Evolutionary conservation across 2,329 filamentous ascomycete genomes (phyloP).

Genomic region (Colletotrichum caudatum): DNA sequence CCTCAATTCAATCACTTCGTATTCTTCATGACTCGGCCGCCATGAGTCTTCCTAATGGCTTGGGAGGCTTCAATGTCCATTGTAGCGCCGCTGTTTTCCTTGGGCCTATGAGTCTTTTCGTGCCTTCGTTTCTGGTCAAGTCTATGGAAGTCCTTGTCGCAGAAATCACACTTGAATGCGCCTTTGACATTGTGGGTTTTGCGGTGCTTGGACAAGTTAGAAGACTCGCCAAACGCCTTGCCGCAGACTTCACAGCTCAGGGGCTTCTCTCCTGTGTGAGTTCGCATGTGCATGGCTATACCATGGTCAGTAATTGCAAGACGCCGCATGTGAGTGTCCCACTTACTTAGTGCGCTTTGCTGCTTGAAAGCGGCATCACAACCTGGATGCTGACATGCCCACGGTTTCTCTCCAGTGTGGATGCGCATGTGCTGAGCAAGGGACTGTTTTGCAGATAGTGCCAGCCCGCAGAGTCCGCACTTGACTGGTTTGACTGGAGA

Average conservation of each 20-base stretch:
- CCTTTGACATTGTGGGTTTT: conserved; percentile 69
- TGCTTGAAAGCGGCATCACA: conserved; percentile 74
- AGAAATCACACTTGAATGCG: conserved; percentile 64
- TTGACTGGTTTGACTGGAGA: conserved; percentile 68
- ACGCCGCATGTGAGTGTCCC: conserved; percentile 1
- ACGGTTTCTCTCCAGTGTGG: conserved; percentile 75
- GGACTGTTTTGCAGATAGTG: conserved; percentile 75
- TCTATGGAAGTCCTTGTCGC: conserved; percentile 69
- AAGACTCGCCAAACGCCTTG: conserved; percentile 73
- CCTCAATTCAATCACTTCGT: conserved; percentile 3
- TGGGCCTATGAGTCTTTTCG: conserved; percentile 50
- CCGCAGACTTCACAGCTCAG: conserved; percentile 69
- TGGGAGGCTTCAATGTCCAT: conserved; percentile 1
- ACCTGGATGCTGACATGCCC: conserved; percentile 62
- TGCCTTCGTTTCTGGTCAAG: conserved; percentile 72
- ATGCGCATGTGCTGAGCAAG: conserved; percentile 75
- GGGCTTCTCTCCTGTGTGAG: conserved; percentile 75
- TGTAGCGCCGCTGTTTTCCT: conserved; percentile 44
- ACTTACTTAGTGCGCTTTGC: conserved; percentile 74
- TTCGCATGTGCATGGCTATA: conserved; percentile 74
- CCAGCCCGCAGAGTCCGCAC: conserved; percentile 66
- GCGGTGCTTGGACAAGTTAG: conserved; percentile 74
- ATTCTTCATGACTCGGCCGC: conserved; percentile 17
- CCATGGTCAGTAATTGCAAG: conserved; percentile 4
- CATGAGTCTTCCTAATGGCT: conserved; percentile 7